Evolutionary conservation across 352 stramenopile species (phyloP).

Genomic region (Blastocystis sp.): DNA sequence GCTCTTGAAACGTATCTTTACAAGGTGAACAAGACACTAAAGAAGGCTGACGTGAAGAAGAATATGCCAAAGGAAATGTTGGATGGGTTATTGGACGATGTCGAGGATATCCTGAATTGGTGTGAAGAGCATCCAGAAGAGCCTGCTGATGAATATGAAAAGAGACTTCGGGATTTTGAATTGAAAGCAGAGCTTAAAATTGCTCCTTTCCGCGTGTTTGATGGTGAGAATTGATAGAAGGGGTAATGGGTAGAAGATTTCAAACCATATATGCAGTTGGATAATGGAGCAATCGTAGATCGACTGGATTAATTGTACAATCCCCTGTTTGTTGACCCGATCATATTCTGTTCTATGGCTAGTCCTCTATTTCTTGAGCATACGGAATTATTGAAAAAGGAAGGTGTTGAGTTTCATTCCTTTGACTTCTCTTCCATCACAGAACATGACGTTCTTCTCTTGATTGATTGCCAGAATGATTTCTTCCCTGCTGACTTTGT

Average conservation of each 20-base stretch:
- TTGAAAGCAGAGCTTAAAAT: conserved; percentile 57
- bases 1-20: conserved; percentile 60
- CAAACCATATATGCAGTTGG: conserved; percentile 56
- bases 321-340: conserved; percentile 13
- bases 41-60: conserved; percentile 53
- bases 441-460: conserved; percentile 24
- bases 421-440: conserved; percentile 3
- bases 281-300: conserved; percentile 56
- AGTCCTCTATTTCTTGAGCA: conserved; percentile 1
- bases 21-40: conserved; percentile 56
- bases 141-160: conserved; percentile 31
- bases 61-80: conserved; percentile 59
- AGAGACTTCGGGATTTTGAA: conserved; percentile 49
- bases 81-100: conserved; percentile 9
- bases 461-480: conserved; percentile 65
- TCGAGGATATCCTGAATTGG: conserved; percentile 57
- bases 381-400: not conserved
- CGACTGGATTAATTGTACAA: conserved; percentile 7
- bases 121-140: conserved; percentile 45
- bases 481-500: conserved; percentile 46
- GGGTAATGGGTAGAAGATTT: conserved; percentile 11
- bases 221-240: not conserved
- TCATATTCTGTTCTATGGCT: not conserved
- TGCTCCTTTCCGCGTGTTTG: conserved; percentile 53
- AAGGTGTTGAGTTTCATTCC: not conserved